Percentiles rank a stretch among this genome's conserved stretches.
These are phyloP conservation scores for Calendula officinalis DNA, from an alignment of 129 eudicot species.

Conservation along the genomic window DNA sequence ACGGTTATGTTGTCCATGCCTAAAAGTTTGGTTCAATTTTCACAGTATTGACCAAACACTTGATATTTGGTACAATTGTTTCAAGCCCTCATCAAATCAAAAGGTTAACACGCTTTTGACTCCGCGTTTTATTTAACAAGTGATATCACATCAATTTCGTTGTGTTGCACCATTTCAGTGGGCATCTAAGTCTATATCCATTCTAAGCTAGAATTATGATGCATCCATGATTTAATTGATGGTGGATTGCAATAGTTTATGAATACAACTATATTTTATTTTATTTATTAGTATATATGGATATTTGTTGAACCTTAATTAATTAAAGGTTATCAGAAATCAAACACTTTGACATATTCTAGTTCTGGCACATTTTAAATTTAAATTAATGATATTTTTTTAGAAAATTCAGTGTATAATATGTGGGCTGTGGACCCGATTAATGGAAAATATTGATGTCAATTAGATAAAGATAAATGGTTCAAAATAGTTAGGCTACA, in stretches of 20 bases:
- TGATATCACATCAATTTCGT: slow-evolving; percentile 3
- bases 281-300: too few relatives aligned
- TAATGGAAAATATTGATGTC: slow-evolving; percentile 9
- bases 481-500: not conserved
- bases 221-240: too few relatives aligned
- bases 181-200: not conserved
- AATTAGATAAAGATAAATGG: not conserved
- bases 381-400: not conserved
- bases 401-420: not conserved
- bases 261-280: too few relatives aligned
- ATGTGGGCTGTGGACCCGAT: slow-evolving; percentile 5
- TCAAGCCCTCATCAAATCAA: not conserved
- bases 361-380: not conserved
- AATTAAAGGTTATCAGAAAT: too few relatives aligned
- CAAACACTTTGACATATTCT: too few relatives aligned
- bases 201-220: not conserved
- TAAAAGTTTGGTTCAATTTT: not conserved
- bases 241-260: too few relatives aligned
- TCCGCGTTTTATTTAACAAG: not conserved
- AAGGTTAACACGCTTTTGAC: not conserved
- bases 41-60: not conserved
- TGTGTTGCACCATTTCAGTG: not conserved
- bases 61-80: not conserved
- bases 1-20: slow-evolving; percentile 1
- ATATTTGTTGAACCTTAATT: too few relatives aligned